These are phyloP conservation scores for Sphagnum tenellum DNA, from an alignment of 225 moss, liverwort and hornwort genomes.

Conservation along the genomic window DNA sequence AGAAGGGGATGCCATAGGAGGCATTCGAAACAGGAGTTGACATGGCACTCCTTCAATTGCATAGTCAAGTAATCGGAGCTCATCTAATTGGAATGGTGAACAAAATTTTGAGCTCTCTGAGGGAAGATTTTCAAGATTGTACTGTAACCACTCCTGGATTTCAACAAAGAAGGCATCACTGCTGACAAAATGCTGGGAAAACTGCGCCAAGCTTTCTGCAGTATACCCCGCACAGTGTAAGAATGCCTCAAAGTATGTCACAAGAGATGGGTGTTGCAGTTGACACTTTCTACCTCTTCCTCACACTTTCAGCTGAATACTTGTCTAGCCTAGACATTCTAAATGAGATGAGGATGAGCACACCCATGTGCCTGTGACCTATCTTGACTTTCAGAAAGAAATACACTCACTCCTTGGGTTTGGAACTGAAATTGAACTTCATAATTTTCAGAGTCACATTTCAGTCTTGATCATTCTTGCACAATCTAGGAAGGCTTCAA, in stretches of 20 bases:
- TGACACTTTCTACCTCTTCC: too few relatives aligned
- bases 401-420: neutral
- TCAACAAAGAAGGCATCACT: conserved; percentile 58
- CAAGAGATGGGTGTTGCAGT: too few relatives aligned
- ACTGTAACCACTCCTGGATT: conserved; percentile 77
- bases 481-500: too few relatives aligned
- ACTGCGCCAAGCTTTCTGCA: conserved; percentile 64
- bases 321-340: neutral
- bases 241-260: too few relatives aligned
- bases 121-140: conserved; percentile 53
- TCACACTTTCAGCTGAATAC: too few relatives aligned
- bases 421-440: too few relatives aligned
- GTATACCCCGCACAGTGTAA: conserved; percentile 4
- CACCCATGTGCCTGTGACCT: neutral
- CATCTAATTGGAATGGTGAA: conserved; percentile 72
- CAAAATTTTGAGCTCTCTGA: conserved; percentile 48
- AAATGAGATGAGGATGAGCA: neutral
- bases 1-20: conserved; percentile 30
- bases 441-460: too few relatives aligned
- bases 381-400: neutral
- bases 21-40: conserved; percentile 94
- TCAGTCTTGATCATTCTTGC: too few relatives aligned
- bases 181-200: conserved; percentile 67
- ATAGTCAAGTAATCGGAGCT: conserved; percentile 82
- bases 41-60: conserved; percentile 87